Conservation (phyloP, 169 alveolate species). For the Plasmodium blacklocki region DNA sequence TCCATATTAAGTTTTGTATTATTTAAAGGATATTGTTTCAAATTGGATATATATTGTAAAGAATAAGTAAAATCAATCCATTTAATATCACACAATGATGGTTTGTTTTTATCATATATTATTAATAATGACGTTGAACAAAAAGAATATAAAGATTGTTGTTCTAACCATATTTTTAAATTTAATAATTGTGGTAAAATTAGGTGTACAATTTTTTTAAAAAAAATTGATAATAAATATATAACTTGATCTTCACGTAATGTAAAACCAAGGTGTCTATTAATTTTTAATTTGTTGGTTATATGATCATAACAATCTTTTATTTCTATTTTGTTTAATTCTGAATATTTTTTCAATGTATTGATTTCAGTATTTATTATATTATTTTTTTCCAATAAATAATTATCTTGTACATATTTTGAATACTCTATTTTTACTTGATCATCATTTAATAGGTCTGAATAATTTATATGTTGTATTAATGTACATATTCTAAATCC, state of each 20-base stretch:
- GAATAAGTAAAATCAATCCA: constrained; percentile 75
- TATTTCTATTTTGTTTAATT: constrained; percentile 2
- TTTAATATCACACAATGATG: constrained; percentile 48
- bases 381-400: not conserved
- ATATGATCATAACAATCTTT: constrained; percentile 41
- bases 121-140: constrained; percentile 71
- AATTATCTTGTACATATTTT: constrained; percentile 4
- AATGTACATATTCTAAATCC: constrained; percentile 73
- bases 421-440: constrained; percentile 7
- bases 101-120: constrained; percentile 49
- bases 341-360: constrained; percentile 2
- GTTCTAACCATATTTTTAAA: constrained; percentile 60
- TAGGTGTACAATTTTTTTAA: constrained; percentile 25
- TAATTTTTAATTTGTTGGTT: constrained; percentile 21
- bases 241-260: constrained; percentile 60
- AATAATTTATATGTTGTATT: constrained; percentile 7
- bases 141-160: constrained; percentile 43
- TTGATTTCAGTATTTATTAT: not conserved
- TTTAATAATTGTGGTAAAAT: constrained; percentile 50
- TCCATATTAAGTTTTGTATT: constrained; percentile 15
- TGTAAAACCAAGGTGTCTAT: constrained; percentile 41
- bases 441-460: constrained; percentile 21
- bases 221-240: constrained; percentile 31
- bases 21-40: not conserved
- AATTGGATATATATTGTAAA: constrained; percentile 1